phyloP scores from a whole-genome alignment of 306 rosid genomes.

The Fragaria nilgerrensis region DNA sequence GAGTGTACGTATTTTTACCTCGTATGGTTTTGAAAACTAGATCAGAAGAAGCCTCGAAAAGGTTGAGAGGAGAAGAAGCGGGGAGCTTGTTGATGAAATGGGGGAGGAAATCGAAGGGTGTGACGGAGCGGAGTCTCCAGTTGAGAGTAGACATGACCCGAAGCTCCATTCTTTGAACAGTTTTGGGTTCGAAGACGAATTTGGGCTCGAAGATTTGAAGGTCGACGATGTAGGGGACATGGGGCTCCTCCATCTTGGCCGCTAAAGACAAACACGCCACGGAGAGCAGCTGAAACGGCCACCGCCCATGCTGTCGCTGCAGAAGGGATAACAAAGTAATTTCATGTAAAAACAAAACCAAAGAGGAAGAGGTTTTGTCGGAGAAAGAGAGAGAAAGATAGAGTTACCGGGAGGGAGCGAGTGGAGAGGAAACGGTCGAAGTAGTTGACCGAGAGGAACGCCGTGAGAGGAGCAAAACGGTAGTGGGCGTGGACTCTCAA shows the following conservation, averaged over 20 bases:
- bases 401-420: slow-evolving; percentile 46
- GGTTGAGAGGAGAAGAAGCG: slow-evolving; percentile 29
- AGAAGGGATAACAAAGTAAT: not conserved
- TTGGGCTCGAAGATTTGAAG: slow-evolving; percentile 55
- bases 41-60: slow-evolving; percentile 40
- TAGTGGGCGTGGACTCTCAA: slow-evolving; percentile 55
- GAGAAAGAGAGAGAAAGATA: not conserved
- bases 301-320: slow-evolving; percentile 40
- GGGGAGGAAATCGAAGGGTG: slow-evolving; percentile 65
- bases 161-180: slow-evolving; percentile 72
- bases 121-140: slow-evolving; percentile 71
- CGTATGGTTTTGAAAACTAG: slow-evolving; percentile 54
- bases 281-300: slow-evolving; percentile 72
- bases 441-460: slow-evolving; percentile 69
- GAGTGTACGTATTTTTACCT: slow-evolving; percentile 21
- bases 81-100: slow-evolving; percentile 48
- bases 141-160: slow-evolving; percentile 49
- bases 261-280: slow-evolving; percentile 80
- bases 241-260: slow-evolving; percentile 72
- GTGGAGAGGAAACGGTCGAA: slow-evolving; percentile 71
- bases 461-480: slow-evolving; percentile 57
- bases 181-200: slow-evolving; percentile 54
- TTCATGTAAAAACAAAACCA: not conserved
- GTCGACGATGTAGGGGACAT: slow-evolving; percentile 51
- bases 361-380: not conserved